Base-by-base conservation (phyloP, 2,329 filamentous ascomycete species). In the Colletotrichum tropicale region DNA sequence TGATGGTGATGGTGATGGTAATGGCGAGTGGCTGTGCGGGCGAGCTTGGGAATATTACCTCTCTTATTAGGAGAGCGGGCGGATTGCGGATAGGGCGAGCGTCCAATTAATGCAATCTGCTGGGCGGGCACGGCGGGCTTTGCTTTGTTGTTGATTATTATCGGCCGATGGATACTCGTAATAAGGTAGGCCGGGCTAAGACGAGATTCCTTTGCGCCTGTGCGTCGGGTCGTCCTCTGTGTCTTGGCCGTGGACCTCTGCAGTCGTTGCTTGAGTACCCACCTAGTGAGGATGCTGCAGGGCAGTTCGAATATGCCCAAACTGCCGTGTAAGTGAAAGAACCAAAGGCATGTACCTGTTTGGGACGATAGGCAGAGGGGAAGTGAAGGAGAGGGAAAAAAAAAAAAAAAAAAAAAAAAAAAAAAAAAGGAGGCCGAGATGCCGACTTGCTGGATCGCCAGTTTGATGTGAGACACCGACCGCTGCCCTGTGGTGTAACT, bases 101-200 rank as follows among this genome's bases (percentile, higher is more conserved):
- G 30, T 62, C 56, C 69, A 67, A 66, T 75, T 64, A 73, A 64
- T 56, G 73, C 62, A 73, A 67, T 67, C 34, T 43, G n/a, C 43
- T 52, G 30, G 32, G 66, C 55, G 66, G 66, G 66, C 66, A 68
- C 48, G n/a, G 55, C 68, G 28, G 38, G 52, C 52, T 26, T 52
- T 75, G 69, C 55, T 72, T 67, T 67, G 72, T 71, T 72, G 55
- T 62, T 72, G n/a, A 68, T 62, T 32, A 68, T 24, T n/a, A 55
- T 68, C 58, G 18, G 48, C 32, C 18, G 38, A 65, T 58, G 43
- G 43, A 36, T n/a, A 70, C 48, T 58, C 12, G 48, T 24, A 64
- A 36, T 62, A 21, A 69, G 55, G 21, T 26, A 30, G 24, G 48
- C 36, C 34, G 26, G 36, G 62, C 62, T 48, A 48, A 66, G 62